A percentile compares a stretch with the other conserved stretches of the same genome.
phyloP scores from a whole-genome alignment of 371 early-diverging fungal species.

The Lichtheimia corymbifera region DNA sequence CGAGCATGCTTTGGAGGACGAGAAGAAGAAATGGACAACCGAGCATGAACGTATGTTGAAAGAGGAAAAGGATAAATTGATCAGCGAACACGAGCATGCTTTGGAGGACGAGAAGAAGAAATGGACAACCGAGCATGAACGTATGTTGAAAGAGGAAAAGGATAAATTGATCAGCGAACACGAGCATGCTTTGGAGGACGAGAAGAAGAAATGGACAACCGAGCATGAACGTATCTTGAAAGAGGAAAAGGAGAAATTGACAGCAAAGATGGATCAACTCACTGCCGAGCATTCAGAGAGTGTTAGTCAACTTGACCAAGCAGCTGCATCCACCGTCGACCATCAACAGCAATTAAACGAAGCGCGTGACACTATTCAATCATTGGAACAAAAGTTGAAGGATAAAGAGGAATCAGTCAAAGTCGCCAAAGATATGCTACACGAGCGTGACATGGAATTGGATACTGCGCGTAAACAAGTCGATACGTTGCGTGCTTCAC shows the following conservation, averaged over 20 bases:
- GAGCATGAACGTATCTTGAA: background rate
- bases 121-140: background rate
- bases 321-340: conserved; percentile 16
- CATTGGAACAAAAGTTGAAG: conserved; percentile 34
- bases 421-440: conserved; percentile 52
- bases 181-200: background rate
- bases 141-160: conserved; percentile 4
- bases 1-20: conserved; percentile 1
- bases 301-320: conserved; percentile 26
- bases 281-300: conserved; percentile 12
- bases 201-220: background rate
- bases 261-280: conserved; percentile 15
- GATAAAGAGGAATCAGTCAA: conserved; percentile 57
- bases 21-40: background rate
- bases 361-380: conserved; percentile 35
- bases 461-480: conserved; percentile 53
- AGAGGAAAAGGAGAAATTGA: background rate
- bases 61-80: background rate
- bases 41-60: conserved; percentile 5
- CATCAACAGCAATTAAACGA: conserved; percentile 34
- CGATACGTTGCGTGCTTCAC: conserved; percentile 38
- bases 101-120: background rate
- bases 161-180: background rate
- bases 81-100: background rate
- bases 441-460: conserved; percentile 60